Evolutionary conservation across 2,329 filamentous ascomycete species (phyloP).

Genomic region (Fusarium mexicanum): DNA sequence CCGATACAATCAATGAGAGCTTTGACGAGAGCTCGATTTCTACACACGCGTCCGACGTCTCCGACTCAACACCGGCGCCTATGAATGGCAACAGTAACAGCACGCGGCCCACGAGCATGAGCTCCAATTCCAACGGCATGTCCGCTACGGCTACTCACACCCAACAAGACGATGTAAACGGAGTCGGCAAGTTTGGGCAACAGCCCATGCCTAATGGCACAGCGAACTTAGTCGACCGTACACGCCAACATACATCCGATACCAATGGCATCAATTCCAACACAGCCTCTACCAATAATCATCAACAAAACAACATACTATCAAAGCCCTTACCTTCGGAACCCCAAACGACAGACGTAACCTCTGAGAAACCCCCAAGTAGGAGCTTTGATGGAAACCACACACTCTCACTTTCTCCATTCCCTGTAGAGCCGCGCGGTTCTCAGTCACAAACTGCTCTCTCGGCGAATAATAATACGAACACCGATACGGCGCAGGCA

Average conservation of each 20-base stretch:
- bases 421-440: conserved; percentile 25
- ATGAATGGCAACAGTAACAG: conserved; percentile 55
- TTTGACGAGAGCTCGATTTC: conserved; percentile 65
- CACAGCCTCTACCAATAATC: conserved; percentile 16
- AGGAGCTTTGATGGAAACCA: conserved; percentile 26
- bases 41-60: conserved; percentile 62
- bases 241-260: conserved; percentile 31
- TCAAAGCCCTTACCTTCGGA: conserved; percentile 39
- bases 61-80: conserved; percentile 55
- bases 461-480: conserved; percentile 38
- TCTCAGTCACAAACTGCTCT: conserved; percentile 27
- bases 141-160: conserved; percentile 49
- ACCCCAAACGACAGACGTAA: conserved; percentile 27
- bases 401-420: conserved; percentile 13
- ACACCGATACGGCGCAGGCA: conserved; percentile 42
- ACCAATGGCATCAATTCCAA: conserved; percentile 32
- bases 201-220: conserved; percentile 43
- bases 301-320: conserved; percentile 23
- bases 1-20: conserved; percentile 60
- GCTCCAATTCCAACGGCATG: conserved; percentile 66
- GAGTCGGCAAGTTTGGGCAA: conserved; percentile 33
- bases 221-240: conserved; percentile 44
- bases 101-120: conserved; percentile 64
- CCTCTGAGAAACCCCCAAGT: conserved; percentile 23
- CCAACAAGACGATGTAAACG: conserved; percentile 41